phyloP scores from a whole-genome alignment of 257 asterid species.

The Solanum habrochaites region DNA sequence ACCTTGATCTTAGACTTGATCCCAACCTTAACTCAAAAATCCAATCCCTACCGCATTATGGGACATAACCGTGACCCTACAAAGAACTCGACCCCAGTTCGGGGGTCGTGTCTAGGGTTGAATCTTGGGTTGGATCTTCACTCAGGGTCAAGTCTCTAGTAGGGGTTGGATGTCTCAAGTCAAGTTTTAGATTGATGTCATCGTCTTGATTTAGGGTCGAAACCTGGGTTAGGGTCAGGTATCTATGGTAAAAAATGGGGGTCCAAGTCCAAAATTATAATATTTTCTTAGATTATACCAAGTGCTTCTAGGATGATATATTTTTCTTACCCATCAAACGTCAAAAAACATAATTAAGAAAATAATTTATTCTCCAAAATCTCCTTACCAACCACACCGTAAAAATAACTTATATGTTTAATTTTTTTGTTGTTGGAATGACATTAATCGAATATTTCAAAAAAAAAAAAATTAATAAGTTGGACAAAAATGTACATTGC shows the following conservation, averaged over 20 bases:
- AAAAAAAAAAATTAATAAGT: not conserved
- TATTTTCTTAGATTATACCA: not conserved
- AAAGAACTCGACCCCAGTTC: accelerated
- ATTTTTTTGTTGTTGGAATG: not conserved
- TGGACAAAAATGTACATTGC: not conserved
- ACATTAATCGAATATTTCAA: not conserved
- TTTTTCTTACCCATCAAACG: not conserved
- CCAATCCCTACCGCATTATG: not conserved
- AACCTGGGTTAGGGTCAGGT: not conserved
- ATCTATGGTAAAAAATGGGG: not conserved
- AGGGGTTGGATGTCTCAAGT: not conserved
- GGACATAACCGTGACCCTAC: not conserved
- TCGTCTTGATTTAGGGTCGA: too few species aligned
- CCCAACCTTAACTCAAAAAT: not conserved
- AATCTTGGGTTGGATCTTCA: too few species aligned
- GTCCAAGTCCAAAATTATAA: not conserved
- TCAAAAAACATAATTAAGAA: not conserved
- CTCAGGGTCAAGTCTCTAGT: too few species aligned
- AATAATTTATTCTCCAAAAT: not conserved
- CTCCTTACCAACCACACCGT: not conserved
- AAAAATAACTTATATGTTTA: not conserved
- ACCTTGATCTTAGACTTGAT: too few species aligned
- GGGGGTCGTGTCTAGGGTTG: not conserved
- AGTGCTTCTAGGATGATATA: not conserved
- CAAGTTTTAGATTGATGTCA: not conserved